Evolutionary conservation across 106 monocot genomes (phyloP).

Genomic region (Phalaenopsis equestris): DNA sequence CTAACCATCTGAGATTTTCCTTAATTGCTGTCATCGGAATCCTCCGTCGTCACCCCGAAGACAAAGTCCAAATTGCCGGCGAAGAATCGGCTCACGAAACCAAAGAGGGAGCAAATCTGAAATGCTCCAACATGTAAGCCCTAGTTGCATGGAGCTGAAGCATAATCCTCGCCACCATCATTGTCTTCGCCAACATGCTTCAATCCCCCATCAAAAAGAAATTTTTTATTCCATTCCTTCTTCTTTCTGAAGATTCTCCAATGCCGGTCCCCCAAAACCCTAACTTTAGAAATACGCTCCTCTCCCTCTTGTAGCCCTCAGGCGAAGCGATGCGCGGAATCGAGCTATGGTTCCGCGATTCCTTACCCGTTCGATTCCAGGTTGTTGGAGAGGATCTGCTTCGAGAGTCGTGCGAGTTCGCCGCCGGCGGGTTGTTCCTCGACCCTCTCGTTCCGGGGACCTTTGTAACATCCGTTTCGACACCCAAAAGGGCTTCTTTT

Average conservation of each 20-base stretch:
- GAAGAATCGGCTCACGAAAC: not conserved
- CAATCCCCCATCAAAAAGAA: not conserved
- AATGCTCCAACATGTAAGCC: not conserved
- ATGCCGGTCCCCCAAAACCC: constrained; percentile 10
- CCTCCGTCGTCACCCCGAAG: not conserved
- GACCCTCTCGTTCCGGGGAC: constrained; percentile 24
- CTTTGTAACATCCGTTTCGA: constrained; percentile 25
- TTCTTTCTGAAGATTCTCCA: constrained; percentile 2
- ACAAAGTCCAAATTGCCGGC: not conserved
- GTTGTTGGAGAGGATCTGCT: not conserved
- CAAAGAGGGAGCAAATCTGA: not conserved
- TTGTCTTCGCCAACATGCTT: not conserved
- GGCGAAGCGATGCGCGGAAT: constrained; percentile 29
- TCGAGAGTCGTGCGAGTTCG: not conserved
- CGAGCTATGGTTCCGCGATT: constrained; percentile 42
- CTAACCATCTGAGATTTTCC: too few relatives aligned
- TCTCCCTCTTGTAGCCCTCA: not conserved
- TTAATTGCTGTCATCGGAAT: not conserved
- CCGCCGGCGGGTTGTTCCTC: constrained; percentile 60
- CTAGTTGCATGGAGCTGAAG: constrained; percentile 14
- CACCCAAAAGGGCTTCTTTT: constrained; percentile 8
- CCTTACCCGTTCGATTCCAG: not conserved
- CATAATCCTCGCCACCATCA: not conserved
- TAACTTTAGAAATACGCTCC: constrained; percentile 17
- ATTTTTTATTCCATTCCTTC: constrained; percentile 7